These are phyloP conservation scores for Neonectria coccinea DNA, from an alignment of 2,329 filamentous ascomycete genomes.

Conservation along the genomic window DNA sequence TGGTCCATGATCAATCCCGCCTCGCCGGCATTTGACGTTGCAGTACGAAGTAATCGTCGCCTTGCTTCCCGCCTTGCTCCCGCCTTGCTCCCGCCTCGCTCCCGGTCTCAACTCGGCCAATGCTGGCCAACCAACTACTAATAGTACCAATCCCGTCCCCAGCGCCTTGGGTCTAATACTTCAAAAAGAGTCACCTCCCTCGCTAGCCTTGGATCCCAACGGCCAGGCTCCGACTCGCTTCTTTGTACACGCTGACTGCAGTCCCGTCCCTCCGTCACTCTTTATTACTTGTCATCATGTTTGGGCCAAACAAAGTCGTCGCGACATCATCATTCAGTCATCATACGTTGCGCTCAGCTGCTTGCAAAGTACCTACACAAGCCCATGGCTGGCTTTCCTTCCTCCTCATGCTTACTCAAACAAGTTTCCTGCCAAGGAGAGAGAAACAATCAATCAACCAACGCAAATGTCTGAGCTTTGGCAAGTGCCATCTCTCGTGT, in stretches of 20 bases:
- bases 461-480: constrained; percentile 32
- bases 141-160: not conserved
- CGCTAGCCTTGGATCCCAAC: not conserved
- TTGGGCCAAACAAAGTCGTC: constrained; percentile 41
- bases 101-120: constrained; percentile 7
- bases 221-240: not conserved
- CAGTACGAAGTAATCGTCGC: constrained; percentile 12
- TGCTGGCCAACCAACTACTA: constrained; percentile 19
- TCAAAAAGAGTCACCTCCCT: constrained; percentile 2
- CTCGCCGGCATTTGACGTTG: constrained; percentile 22
- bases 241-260: not conserved
- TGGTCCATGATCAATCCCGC: constrained; percentile 10
- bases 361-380: constrained; percentile 44
- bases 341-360: constrained; percentile 45
- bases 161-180: constrained; percentile 11
- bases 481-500: constrained; percentile 40
- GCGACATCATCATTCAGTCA: constrained; percentile 48
- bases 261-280: not conserved
- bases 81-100: not conserved
- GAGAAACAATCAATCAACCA: constrained; percentile 34
- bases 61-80: not conserved
- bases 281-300: constrained; percentile 1
- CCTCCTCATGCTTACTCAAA: constrained; percentile 43
- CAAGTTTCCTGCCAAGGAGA: constrained; percentile 41
- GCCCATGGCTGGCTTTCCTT: constrained; percentile 37